Percentiles rank a stretch among this genome's conserved stretches.
Evolutionary conservation across 441 rosid species (phyloP).

Genomic region (Eruca vesicaria): DNA sequence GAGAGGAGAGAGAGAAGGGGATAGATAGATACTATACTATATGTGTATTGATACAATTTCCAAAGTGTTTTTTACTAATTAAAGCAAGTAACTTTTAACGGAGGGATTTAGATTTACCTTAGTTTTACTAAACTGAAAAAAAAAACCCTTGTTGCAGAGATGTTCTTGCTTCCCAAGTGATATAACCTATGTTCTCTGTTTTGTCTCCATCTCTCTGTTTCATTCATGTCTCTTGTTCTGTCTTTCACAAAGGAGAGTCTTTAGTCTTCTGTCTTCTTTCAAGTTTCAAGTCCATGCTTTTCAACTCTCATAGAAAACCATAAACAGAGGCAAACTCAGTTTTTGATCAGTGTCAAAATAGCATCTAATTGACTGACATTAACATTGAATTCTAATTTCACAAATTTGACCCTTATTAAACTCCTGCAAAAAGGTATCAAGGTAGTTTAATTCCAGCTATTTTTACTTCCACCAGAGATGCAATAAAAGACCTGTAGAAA

Average conservation of each 20-base stretch:
- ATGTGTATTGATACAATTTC: constrained; percentile 5
- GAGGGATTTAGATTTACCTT: constrained; percentile 2
- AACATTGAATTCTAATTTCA: constrained; percentile 23
- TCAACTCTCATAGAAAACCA: constrained; percentile 32
- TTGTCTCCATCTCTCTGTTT: neutral
- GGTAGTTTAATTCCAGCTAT: constrained; percentile 4
- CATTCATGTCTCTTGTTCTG: constrained; percentile 24
- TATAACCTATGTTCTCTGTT: constrained; percentile 25
- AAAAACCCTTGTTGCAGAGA: constrained; percentile 9
- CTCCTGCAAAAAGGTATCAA: constrained; percentile 3
- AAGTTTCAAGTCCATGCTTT: constrained; percentile 22
- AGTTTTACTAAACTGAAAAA: constrained; percentile 24
- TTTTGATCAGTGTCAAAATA: neutral
- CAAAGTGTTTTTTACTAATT: constrained; percentile 23
- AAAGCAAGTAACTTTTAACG: constrained; percentile 23
- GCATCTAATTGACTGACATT: constrained; percentile 23
- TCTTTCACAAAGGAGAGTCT: constrained; percentile 15
- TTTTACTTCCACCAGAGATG: neutral
- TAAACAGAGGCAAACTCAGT: constrained; percentile 23
- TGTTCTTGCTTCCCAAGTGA: constrained; percentile 6
- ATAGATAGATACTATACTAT: neutral
- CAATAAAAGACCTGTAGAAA: constrained; percentile 1
- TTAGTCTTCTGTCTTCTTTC: constrained; percentile 15
- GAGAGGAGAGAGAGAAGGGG: constrained; percentile 1
- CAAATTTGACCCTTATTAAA: constrained; percentile 15